Evolutionary conservation across 108 stramenopile genomes (phyloP), one percentile per base, ranked within the genome.

Genomic region (Discostella pseudostelligera): DNA sequence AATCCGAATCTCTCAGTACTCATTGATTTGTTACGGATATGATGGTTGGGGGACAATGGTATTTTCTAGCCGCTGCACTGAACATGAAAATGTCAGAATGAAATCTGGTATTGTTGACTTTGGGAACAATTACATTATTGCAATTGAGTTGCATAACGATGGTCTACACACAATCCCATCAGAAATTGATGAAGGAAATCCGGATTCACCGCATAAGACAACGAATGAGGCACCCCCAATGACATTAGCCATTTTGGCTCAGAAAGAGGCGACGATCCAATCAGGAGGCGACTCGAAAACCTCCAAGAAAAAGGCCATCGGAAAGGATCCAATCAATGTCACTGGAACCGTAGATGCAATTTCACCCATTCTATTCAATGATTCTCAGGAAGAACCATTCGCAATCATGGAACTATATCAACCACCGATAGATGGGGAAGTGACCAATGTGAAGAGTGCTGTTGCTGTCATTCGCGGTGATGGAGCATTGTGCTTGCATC

Each of bases 361-460:
- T 44, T 86, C 91, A n/a, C 87, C 91, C 1, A 88, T 92, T 49
- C 74, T 92, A 10, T 51, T 81, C 5, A 70, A 76, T 29, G 64
- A 69, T 39, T 67, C 78, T 10, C 40, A 44, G n/a, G 67, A 62
- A 17, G 74, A 87, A 49, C 88, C 91, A 37, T 92, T 89, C 73
- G 81, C 83, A 24, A 57, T 92, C 3, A 64, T 89, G 40, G 88
- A 92, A 63, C 50, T 88, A 6, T 84, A 87, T 59, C 83, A 89
- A 49, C 21, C 39, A 36, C 47, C 51, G 12, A 48, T 9, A 55
- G 43, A 50, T 22, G 62, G 60, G 28, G 54, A 47, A 29, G 45
- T 42, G 32, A 69, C 72, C 22, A 67, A 53, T 48, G 36, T 48
- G n/a, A 55, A 49, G 13, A 62, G 69, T 32, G 73, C 76, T 56